Evolutionary conservation across 805 yeast genomes (phyloP), one percentile per base, ranked within the genome.

Genomic region (Schizosaccharomyces cryophilus): DNA sequence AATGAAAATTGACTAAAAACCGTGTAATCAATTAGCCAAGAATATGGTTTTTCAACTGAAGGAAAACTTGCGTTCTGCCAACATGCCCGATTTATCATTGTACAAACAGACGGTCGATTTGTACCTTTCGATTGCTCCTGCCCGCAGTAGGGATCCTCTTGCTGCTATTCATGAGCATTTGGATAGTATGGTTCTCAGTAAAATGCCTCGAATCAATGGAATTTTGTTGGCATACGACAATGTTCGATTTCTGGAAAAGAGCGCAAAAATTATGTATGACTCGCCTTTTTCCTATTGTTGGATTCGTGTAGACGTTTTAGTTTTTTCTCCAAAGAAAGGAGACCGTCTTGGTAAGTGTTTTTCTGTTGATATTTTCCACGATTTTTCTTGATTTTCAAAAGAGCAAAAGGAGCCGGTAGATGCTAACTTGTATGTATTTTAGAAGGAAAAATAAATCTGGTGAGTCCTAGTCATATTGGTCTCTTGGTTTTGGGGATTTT

Each of bases 391-490:
- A 15, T 11, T 15, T 35, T 7, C 40, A 35, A 11, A 35, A 4
- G 9, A 35, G 40, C 13, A 35, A 35, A 35, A 35, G 40, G 40
- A 35, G 13, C 13, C 13, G 9, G 31, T n/a, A 51, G 9, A 51
- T 15, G 17, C 30, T 29, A 51, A 24, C 38, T 51, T 19, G 3
- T 29, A 24, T 11, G 15, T 21, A 2, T 9, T 54, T 15, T 35
- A 56, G 94, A 89, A 70, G 98, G 98, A 13, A 78, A 82, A 75
- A 78, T 84, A 61, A 87, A 87, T 73, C 82, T 90, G 80, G 96
- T 90, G 74, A 83, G 95, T 2, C 95, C 95, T 19, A 84, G 95
- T 6, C 98, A 93, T 69, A 84, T 93, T 67, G 97, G 96, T 63
- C 75, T 93, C 63, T 77, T 93, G 65, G 77, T 93, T 60, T 89